Base-by-base conservation (phyloP, 192 early-diverging fungal genomes). In the Coemansia sp. region DNA sequence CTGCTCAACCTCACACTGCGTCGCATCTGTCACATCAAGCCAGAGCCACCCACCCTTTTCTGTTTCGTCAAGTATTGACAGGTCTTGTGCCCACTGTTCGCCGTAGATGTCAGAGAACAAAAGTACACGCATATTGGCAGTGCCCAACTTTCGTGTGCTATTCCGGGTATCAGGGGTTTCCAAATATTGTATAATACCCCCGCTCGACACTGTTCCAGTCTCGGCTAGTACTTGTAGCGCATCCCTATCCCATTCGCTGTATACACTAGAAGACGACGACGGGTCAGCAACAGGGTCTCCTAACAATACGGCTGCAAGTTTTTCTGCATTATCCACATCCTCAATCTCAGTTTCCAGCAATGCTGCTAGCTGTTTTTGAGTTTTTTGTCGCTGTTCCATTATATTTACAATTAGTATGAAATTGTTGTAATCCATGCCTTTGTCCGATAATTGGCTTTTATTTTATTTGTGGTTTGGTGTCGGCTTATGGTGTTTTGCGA, bases 1-100 rank as follows among this genome's bases (percentile, higher is more conserved):
- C 35, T 62, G 64, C n/a, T 74, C 57, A 63, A 89, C 86, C 65
- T 92, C 89, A 26, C 75, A 71, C n/a, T 81, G 83, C 2, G 80
- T 90, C 1, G 88, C 85, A 3, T 77, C 73, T 4, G 85, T 58
- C 10, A 87, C 66, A 72, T 92, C 86, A 19, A 92, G 39, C 90
- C 90, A 92, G 75, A 82, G 53, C 47, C 84, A 57, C 9, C 23
- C 59, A 6, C 23, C 19, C 3, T 31, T 49, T 0, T 21, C 53
- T 1, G 9, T 19, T 4, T 7, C 8, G 8, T 6, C 12, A 17
- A 45, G 9, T 23, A 29, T 23, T 6, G 57, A 22, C n/a, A 45
- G 16, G 14, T 35, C 41, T 37, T 59, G 23, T 43, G 53, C 6
- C 10, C 27, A 19, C 23, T 29, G 25, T 11, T 29, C 53, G 29